Percentiles rank a stretch among this genome's conserved stretches.
These are phyloP conservation scores for Boletales sp. DNA, from an alignment of 768 basidiomycete genomes.

Conservation along the genomic window DNA sequence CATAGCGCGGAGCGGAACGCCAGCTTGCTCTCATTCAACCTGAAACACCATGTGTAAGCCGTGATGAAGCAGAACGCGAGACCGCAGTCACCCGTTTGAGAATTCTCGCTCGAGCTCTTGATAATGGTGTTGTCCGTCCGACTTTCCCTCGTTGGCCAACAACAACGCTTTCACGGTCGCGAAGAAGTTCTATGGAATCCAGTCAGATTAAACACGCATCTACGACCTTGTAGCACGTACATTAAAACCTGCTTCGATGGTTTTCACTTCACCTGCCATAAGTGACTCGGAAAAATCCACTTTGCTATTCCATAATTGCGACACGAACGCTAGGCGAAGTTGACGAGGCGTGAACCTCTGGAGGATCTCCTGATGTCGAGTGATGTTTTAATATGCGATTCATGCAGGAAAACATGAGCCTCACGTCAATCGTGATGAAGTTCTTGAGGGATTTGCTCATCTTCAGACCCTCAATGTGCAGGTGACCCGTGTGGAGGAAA, in stretches of 20 bases:
- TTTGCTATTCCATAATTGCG: conserved; percentile 88
- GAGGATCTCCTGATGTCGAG: conserved; percentile 68
- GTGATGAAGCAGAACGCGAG: conserved; percentile 1
- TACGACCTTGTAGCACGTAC: conserved; percentile 42
- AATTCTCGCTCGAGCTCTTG: conserved; percentile 67
- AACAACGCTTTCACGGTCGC: conserved; percentile 79
- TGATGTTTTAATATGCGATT: conserved; percentile 2
- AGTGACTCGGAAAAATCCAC: conserved; percentile 91
- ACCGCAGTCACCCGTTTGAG: conserved; percentile 48
- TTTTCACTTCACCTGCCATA: conserved; percentile 86
- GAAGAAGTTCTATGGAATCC: conserved; percentile 81
- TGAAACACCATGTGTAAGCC: conserved; percentile 30
- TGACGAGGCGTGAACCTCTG: conserved; percentile 81
- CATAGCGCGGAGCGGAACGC: conserved; percentile 84
- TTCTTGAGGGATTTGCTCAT: conserved; percentile 99
- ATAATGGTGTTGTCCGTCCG: conserved; percentile 64
- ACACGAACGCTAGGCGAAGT: conserved; percentile 86
- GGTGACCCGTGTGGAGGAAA: conserved; percentile 96
- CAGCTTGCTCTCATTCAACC: conserved; percentile 69
- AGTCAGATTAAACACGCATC: conserved; percentile 1
- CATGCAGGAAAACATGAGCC: conserved; percentile 22
- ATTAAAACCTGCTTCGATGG: conserved; percentile 79
- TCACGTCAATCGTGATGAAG: conserved; percentile 93
- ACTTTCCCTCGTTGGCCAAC: conserved; percentile 42
- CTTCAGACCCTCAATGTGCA: conserved; percentile 97